Evolutionary conservation across 192 early-diverging fungal genomes (phyloP).

Genomic region (Endogone sp.): DNA sequence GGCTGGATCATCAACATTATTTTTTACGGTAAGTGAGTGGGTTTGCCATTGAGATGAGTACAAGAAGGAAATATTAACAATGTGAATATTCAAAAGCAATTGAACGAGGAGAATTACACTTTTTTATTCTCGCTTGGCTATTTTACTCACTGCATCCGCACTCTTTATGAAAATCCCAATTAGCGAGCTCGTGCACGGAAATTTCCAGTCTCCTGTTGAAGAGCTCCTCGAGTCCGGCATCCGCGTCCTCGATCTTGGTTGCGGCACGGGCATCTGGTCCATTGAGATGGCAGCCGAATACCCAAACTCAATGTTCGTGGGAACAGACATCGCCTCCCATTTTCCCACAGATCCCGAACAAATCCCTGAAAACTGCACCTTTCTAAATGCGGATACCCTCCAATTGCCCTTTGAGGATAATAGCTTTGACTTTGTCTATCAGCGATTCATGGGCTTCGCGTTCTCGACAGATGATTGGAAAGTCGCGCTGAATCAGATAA

Average conservation of each 20-base stretch:
- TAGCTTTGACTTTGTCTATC: not conserved
- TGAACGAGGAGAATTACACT: no score
- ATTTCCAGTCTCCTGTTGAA: not conserved
- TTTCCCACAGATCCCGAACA: not conserved
- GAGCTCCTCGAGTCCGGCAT: not conserved
- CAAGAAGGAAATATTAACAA: not conserved
- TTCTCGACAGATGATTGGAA: not conserved
- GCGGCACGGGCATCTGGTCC: not conserved
- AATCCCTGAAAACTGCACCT: not conserved
- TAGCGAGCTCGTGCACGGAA: not conserved
- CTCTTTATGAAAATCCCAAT: not conserved
- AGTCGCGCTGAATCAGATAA: not conserved
- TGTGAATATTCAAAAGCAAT: not conserved
- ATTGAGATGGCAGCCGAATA: not conserved
- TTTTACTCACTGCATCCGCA: not conserved
- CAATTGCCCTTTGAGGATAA: not conserved
- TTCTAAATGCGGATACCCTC: not conserved
- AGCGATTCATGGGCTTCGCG: not conserved
- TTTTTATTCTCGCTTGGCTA: no score
- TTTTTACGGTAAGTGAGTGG: not conserved
- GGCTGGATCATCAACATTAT: not conserved
- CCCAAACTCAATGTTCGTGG: not conserved
- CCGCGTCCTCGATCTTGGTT: not conserved
- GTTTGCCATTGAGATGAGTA: not conserved
- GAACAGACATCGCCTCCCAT: not conserved